These are phyloP conservation scores for Blechomonas ayalai DNA, from an alignment of 208 protist species.

Conservation along the genomic window DNA sequence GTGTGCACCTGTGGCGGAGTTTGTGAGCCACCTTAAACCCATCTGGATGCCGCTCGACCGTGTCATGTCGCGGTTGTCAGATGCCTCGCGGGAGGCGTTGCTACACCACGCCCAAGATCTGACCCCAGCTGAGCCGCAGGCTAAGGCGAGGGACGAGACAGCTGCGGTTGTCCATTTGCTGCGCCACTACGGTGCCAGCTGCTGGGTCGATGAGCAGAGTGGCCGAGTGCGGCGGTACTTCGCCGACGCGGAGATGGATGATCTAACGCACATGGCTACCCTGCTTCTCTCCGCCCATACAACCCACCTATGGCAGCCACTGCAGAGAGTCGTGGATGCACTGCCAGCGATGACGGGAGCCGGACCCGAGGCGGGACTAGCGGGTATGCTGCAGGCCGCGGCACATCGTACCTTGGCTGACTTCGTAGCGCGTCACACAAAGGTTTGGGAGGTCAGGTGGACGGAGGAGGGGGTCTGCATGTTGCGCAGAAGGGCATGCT, in stretches of 20 bases:
- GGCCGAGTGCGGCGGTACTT: conserved; percentile 39
- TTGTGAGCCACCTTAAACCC: conserved; percentile 37
- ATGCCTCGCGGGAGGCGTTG: conserved; percentile 4
- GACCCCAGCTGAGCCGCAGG: conserved; percentile 1
- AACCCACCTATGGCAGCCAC: too few species aligned
- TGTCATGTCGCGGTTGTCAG: conserved; percentile 23
- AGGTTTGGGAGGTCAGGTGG: too few species aligned
- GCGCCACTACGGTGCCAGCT: conserved; percentile 25
- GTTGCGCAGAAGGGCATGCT: too few species aligned
- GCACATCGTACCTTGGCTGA: too few species aligned
- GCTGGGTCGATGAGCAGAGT: conserved; percentile 40
- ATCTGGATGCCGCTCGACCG: conserved; percentile 41
- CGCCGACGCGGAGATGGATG: conserved; percentile 43
- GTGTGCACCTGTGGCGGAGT: conserved; percentile 11
- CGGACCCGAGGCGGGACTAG: conserved; percentile 7
- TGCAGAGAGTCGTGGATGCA: conserved; percentile 14
- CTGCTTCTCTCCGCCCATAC: conserved; percentile 22
- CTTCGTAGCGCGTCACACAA: too few species aligned
- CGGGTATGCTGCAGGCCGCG: conserved; percentile 9
- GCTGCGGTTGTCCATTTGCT: conserved; percentile 15
- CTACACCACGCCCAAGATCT: not conserved
- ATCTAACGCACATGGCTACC: conserved; percentile 33
- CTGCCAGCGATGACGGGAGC: not conserved
- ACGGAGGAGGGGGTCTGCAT: too few species aligned
- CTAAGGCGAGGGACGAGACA: not conserved